Base-by-base conservation (phyloP, 2,329 filamentous ascomycete genomes). In the Botrytis hyacinthi region DNA sequence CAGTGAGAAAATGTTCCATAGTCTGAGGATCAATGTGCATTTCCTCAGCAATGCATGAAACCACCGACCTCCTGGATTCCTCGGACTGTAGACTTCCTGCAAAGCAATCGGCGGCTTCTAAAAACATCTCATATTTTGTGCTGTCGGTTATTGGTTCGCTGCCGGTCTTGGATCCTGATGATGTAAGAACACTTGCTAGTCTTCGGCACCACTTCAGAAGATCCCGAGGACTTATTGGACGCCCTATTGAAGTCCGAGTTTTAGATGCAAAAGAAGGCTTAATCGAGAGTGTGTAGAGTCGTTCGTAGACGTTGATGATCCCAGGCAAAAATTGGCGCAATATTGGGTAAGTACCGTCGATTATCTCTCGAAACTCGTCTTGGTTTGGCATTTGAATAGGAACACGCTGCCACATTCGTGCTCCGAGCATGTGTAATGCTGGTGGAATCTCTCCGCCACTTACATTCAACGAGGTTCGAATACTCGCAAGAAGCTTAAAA, bases 21-120 rank as follows among this genome's bases (percentile, higher is more conserved):
- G 93, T 87, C 80, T 97, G 93, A 71, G 92, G 91, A 48, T 96
- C 92, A 73, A 98, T 90, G 73, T 95, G 93, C 83, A 99, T 91
- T 78, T 94, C 92, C 82, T 97, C 90, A 0, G 95, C 95, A 75
- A 98, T 93, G 62, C 88, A 88, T 66, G 87, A 85, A 61, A 92
- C 88, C 46, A 97, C 84, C 7, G 85, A 83, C 65, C 85, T 83
- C 68, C 90, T 89, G 44, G 90, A 84, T 20, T 88, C 85, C 44
- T 87, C 86, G 73, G 91, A 91, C 16, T 92, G 91, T 63, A 96
- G 85, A 80, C 92, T 93, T 71, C 93, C 93, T 60, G 93, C 91
- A 81, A 99, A 98, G 80, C 95, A 97, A 82, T 99, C 96, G 70
- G 96, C 87, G 0, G 94, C 93, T 80, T 99, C 96, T 84, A 97